Percentiles rank a stretch among this genome's conserved stretches.
Evolutionary conservation across 2,329 filamentous ascomycete genomes (phyloP).

Genomic region (Alternaria brassicicola): DNA sequence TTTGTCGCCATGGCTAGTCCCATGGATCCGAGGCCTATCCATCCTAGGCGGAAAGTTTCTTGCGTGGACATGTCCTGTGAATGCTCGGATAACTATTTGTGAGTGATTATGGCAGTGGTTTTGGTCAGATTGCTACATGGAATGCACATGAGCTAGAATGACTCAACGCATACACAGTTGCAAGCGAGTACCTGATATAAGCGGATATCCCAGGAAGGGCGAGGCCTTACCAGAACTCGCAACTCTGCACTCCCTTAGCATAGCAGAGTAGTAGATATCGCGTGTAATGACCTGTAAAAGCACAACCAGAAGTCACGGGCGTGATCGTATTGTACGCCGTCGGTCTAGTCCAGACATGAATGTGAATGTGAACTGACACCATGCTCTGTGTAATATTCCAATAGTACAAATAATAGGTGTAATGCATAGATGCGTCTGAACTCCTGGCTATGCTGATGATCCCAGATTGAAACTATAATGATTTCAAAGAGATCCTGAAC

Average conservation of each 20-base stretch:
- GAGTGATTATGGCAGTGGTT: background rate
- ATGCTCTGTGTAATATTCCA: background rate
- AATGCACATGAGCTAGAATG: background rate
- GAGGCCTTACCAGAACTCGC: background rate
- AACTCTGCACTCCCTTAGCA: background rate
- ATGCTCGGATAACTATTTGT: background rate
- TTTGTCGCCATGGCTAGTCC: constrained; percentile 58
- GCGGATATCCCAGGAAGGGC: constrained; percentile 4
- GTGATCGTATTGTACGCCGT: background rate
- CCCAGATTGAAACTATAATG: constrained; percentile 1
- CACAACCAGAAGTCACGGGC: background rate
- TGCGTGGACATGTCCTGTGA: constrained; percentile 11
- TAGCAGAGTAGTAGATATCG: background rate
- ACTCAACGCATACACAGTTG: background rate
- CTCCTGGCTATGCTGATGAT: constrained; percentile 35
- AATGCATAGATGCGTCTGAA: constrained; percentile 10
- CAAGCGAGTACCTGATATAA: constrained; percentile 5
- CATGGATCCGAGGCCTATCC: constrained; percentile 59
- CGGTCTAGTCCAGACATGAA: background rate
- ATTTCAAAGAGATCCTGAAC: background rate
- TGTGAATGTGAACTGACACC: background rate
- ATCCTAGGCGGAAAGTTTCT: constrained; percentile 18
- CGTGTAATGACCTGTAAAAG: background rate
- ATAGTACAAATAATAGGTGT: constrained; percentile 9
- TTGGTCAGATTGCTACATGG: background rate